Conservation (phyloP, 352 stramenopile genomes). For the Pythium diclinum region DNA sequence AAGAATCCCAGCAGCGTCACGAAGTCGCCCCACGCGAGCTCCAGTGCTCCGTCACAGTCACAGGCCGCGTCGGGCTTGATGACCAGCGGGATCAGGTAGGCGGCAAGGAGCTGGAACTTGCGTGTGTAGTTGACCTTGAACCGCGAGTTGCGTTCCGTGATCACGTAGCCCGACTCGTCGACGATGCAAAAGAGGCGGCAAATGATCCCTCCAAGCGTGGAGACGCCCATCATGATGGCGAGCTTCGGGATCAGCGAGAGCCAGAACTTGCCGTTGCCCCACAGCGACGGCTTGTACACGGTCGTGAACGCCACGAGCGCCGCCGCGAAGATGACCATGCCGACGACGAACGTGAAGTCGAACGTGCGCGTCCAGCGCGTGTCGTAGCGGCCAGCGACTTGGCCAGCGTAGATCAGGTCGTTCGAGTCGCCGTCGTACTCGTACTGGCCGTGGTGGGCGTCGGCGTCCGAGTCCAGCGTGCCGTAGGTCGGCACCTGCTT, state of each 20-base stretch:
- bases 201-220: constrained; percentile 63
- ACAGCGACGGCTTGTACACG: constrained; percentile 60
- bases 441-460: constrained; percentile 40
- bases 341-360: constrained; percentile 75
- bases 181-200: constrained; percentile 80
- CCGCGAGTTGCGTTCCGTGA: constrained; percentile 77
- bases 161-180: constrained; percentile 80
- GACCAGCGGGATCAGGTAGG: constrained; percentile 79
- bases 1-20: constrained; percentile 80
- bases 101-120: constrained; percentile 81
- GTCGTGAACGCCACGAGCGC: constrained; percentile 58
- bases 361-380: constrained; percentile 83
- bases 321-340: constrained; percentile 51
- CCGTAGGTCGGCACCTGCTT: constrained; percentile 82
- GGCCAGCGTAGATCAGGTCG: constrained; percentile 79
- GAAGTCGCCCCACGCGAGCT: constrained; percentile 81
- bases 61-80: constrained; percentile 41
- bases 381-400: constrained; percentile 78
- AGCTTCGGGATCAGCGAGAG: constrained; percentile 77
- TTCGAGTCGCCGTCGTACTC: constrained; percentile 79
- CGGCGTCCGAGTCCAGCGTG: constrained; percentile 56
- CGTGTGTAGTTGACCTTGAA: constrained; percentile 90
- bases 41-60: constrained; percentile 52
- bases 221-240: constrained; percentile 79
- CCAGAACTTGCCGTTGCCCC: constrained; percentile 73